Evolutionary conservation across 148 eudicot genomes (phyloP).

Genomic region (Dysphania ambrosioides): DNA sequence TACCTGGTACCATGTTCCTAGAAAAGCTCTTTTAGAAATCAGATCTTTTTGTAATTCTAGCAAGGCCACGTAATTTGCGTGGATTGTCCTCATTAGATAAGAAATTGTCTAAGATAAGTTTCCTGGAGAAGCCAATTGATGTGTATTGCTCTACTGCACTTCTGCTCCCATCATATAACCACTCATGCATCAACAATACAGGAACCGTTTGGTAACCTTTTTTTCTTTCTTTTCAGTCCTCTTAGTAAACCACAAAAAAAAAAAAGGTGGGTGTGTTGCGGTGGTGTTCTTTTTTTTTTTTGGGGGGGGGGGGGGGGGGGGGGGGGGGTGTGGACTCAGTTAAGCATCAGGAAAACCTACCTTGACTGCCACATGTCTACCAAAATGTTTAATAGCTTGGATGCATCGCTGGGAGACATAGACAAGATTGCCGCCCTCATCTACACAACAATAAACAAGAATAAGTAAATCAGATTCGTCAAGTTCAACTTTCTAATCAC

Average conservation of each 20-base stretch:
- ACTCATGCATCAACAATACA: too few species aligned
- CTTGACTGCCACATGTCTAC: slow-evolving; percentile 72
- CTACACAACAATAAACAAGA: slow-evolving; percentile 32
- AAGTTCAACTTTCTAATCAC: background rate
- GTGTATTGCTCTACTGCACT: background rate
- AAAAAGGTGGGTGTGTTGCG: too few species aligned
- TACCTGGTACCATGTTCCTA: background rate
- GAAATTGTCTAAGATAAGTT: background rate
- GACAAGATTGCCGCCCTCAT: slow-evolving; percentile 61
- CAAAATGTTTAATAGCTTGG: slow-evolving; percentile 49
- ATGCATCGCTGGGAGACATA: slow-evolving; percentile 57
- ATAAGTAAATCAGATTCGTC: background rate
- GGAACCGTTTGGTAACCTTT: too few species aligned
- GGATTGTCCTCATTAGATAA: background rate
- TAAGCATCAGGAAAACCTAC: slow-evolving; percentile 33
- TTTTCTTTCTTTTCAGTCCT: too few species aligned
- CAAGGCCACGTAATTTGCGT: background rate
- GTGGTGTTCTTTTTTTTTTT: too few species aligned
- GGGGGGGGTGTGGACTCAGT: too few species aligned
- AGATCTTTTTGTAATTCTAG: background rate
- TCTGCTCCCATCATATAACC: background rate
- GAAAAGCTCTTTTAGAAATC: background rate
- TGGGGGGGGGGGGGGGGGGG: too few species aligned
- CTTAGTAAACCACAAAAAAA: too few species aligned
- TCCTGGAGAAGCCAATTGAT: background rate